These are phyloP conservation scores for Aspergillus pseudotamarii DNA, from an alignment of 2,329 filamentous ascomycete species.

Conservation along the genomic window DNA sequence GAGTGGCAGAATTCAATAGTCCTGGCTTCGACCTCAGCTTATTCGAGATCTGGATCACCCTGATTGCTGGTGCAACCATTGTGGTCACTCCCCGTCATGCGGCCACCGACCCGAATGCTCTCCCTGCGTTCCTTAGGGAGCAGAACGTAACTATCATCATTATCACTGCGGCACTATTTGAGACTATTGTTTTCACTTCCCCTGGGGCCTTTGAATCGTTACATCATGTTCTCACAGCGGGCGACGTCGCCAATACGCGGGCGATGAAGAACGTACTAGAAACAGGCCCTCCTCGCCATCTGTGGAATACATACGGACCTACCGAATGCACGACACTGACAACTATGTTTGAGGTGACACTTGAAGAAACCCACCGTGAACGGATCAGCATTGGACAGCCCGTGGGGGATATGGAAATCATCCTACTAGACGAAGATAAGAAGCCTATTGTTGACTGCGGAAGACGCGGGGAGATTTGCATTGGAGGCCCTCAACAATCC, in stretches of 20 bases:
- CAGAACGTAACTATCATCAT: slow-evolving; percentile 1
- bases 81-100: slow-evolving; percentile 7
- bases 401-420: slow-evolving; percentile 12
- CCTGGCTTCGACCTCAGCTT: slow-evolving; percentile 17
- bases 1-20: slow-evolving; percentile 17
- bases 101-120: not conserved
- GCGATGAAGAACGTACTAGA: slow-evolving; percentile 11
- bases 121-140: not conserved
- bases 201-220: slow-evolving; percentile 9
- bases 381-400: slow-evolving; percentile 8
- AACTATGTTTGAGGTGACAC: slow-evolving; percentile 6
- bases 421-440: slow-evolving; percentile 7
- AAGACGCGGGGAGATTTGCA: slow-evolving; percentile 76
- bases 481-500: slow-evolving; percentile 74
- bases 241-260: slow-evolving; percentile 11
- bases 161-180: slow-evolving; percentile 10
- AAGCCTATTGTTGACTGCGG: slow-evolving; percentile 42
- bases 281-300: slow-evolving; percentile 11
- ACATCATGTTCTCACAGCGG: slow-evolving; percentile 11
- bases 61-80: slow-evolving; percentile 15
- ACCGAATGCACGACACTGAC: slow-evolving; percentile 15
- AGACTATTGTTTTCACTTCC: not conserved
- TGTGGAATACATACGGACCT: slow-evolving; percentile 21
- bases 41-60: slow-evolving; percentile 18
- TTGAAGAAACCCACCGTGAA: slow-evolving; percentile 9